Conservation (phyloP, 805 yeast genomes). For the Saturnispora saitoi region DNA sequence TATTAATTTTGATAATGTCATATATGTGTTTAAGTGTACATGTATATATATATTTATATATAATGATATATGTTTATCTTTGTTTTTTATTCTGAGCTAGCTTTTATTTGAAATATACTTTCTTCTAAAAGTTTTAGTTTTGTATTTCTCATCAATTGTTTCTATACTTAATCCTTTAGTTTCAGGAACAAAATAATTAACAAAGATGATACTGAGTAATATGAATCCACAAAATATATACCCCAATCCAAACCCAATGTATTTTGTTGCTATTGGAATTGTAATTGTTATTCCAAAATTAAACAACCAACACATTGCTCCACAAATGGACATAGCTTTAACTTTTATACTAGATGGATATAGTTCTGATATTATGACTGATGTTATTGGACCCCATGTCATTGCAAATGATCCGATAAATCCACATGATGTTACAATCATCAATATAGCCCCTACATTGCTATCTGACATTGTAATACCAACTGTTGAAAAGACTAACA, state of each 20-base stretch:
- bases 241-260: conserved; percentile 61
- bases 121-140: not conserved
- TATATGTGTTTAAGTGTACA: too few relatives aligned
- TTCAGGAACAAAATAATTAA: conserved; percentile 27
- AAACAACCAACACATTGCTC: conserved; percentile 56
- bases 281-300: conserved; percentile 56
- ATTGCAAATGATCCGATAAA: conserved; percentile 59
- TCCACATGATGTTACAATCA: conserved; percentile 45
- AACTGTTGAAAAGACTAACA: conserved; percentile 47
- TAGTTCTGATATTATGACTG: conserved; percentile 54
- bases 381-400: conserved; percentile 70
- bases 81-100: not conserved
- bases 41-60: too few relatives aligned
- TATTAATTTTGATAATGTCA: too few relatives aligned
- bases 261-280: conserved; percentile 56
- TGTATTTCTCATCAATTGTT: conserved; percentile 20
- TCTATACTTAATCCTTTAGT: conserved; percentile 21
- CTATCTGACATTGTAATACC: conserved; percentile 37
- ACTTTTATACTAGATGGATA: conserved; percentile 56
- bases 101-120: not conserved
- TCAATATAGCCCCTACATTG: conserved; percentile 42
- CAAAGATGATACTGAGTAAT: conserved; percentile 19
- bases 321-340: conserved; percentile 45
- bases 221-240: conserved; percentile 37
- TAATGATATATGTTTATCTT: too few relatives aligned